Evolutionary conservation across 768 basidiomycete genomes (phyloP).

Genomic region (Termitomyces sp.): DNA sequence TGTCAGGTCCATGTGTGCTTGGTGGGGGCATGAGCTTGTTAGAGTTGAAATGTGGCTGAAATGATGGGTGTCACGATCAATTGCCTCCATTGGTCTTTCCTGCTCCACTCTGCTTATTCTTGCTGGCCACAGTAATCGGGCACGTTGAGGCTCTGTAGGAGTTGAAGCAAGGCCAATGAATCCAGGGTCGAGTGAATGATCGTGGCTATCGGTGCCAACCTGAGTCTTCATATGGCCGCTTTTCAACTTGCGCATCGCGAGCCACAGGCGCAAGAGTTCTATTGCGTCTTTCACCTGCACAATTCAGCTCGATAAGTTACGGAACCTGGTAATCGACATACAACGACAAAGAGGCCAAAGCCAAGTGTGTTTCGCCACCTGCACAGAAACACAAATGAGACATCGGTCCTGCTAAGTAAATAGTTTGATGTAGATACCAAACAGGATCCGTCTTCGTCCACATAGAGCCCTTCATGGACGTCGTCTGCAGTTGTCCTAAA

Average conservation of each 20-base stretch:
- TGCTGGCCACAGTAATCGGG: background rate
- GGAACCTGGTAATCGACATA: slow-evolving; percentile 36
- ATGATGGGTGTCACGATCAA: background rate
- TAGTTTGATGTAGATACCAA: slow-evolving; percentile 39
- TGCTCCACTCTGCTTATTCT: too few species aligned
- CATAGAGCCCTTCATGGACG: slow-evolving; percentile 50
- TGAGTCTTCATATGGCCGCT: slow-evolving; percentile 61
- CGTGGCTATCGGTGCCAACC: slow-evolving; percentile 58
- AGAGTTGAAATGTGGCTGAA: too few species aligned
- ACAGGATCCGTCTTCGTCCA: slow-evolving; percentile 71
- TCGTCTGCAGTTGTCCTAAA: slow-evolving; percentile 10
- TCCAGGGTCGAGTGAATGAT: slow-evolving; percentile 43
- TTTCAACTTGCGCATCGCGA: slow-evolving; percentile 67
- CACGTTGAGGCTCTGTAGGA: background rate
- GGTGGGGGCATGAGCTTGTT: background rate
- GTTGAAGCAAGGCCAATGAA: background rate
- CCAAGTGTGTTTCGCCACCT: slow-evolving; percentile 70
- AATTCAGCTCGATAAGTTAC: background rate
- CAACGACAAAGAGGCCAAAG: slow-evolving; percentile 62
- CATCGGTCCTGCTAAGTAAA: background rate
- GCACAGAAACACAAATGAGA: background rate
- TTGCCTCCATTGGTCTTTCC: background rate
- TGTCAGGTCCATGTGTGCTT: background rate
- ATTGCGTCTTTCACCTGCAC: slow-evolving; percentile 62
- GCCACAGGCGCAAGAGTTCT: slow-evolving; percentile 61